Percentiles rank a stretch among this genome's conserved stretches.
phyloP scores from a whole-genome alignment of 352 stramenopile genomes.

The Phytophthora parvispora region DNA sequence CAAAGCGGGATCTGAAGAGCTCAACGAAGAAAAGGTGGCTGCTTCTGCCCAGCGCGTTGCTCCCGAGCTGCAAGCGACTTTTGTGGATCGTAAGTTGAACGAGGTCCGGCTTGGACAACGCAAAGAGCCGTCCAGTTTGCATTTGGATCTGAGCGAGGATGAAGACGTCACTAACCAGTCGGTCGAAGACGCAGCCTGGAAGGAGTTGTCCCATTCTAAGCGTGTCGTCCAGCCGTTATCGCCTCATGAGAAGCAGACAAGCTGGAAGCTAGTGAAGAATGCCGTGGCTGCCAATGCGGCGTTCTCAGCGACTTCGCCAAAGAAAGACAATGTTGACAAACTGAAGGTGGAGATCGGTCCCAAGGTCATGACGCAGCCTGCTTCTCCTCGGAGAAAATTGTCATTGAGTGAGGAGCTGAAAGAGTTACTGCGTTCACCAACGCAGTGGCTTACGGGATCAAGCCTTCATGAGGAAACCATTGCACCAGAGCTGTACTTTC shows the following conservation, averaged over 20 bases:
- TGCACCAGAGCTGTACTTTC: conserved; percentile 67
- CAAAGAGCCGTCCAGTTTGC: conserved; percentile 58
- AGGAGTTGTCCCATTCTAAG: conserved; percentile 67
- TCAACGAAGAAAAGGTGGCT: conserved; percentile 51
- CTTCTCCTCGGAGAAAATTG: conserved; percentile 50
- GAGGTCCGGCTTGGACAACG: conserved; percentile 71
- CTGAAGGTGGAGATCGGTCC: conserved; percentile 51
- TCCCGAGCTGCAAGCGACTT: conserved; percentile 43
- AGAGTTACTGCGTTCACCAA: conserved; percentile 63
- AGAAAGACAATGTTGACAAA: conserved; percentile 15
- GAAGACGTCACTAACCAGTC: conserved; percentile 26
- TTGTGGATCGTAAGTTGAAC: conserved; percentile 62
- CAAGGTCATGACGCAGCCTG: conserved; percentile 19
- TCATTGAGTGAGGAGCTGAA: conserved; percentile 77
- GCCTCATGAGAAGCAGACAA: conserved; percentile 64
- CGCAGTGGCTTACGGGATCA: conserved; percentile 64
- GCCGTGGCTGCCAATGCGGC: conserved; percentile 6
- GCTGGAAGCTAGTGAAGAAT: conserved; percentile 62
- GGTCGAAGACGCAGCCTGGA: conserved; percentile 46
- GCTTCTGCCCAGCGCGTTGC: conserved; percentile 32
- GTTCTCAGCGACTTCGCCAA: conserved; percentile 13
- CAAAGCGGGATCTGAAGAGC: conserved; percentile 52
- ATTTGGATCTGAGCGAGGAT: conserved; percentile 37
- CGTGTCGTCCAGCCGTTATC: conserved; percentile 56
- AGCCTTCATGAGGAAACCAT: conserved; percentile 38